phyloP scores from a whole-genome alignment of 805 yeast species.

The Zygosaccharomyces lentus region DNA sequence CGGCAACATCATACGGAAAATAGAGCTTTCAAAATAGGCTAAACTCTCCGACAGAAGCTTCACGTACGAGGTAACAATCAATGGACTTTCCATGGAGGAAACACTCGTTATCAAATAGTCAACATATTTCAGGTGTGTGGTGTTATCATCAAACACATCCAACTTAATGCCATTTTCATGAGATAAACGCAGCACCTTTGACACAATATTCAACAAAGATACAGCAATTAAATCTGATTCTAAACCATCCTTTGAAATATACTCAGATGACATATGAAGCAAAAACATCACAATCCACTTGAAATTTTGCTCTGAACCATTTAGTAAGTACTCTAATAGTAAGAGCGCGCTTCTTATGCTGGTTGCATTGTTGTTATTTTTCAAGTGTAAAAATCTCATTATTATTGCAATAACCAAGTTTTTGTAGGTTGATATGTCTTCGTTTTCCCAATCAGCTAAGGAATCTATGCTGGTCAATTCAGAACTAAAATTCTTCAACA shows the following conservation, averaged over 20 bases:
- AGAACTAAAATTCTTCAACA: constrained; percentile 47
- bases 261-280: constrained; percentile 36
- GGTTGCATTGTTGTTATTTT: constrained; percentile 34
- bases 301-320: constrained; percentile 56
- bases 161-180: constrained; percentile 31
- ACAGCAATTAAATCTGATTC: constrained; percentile 34
- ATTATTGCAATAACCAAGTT: constrained; percentile 47
- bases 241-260: constrained; percentile 19
- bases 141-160: constrained; percentile 31
- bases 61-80: constrained; percentile 35
- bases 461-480: constrained; percentile 56
- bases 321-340: constrained; percentile 44
- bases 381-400: constrained; percentile 42
- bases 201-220: constrained; percentile 31
- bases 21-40: constrained; percentile 45
- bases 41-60: constrained; percentile 49
- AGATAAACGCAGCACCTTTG: constrained; percentile 31
- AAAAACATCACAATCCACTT: constrained; percentile 41
- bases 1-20: constrained; percentile 53
- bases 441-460: constrained; percentile 33
- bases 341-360: constrained; percentile 44
- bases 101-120: constrained; percentile 50
- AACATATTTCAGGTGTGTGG: constrained; percentile 35
- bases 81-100: constrained; percentile 40
- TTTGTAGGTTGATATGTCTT: constrained; percentile 56